Conservation (phyloP, 495 filamentous ascomycete species). For the Penicillium ucsense region DNA sequence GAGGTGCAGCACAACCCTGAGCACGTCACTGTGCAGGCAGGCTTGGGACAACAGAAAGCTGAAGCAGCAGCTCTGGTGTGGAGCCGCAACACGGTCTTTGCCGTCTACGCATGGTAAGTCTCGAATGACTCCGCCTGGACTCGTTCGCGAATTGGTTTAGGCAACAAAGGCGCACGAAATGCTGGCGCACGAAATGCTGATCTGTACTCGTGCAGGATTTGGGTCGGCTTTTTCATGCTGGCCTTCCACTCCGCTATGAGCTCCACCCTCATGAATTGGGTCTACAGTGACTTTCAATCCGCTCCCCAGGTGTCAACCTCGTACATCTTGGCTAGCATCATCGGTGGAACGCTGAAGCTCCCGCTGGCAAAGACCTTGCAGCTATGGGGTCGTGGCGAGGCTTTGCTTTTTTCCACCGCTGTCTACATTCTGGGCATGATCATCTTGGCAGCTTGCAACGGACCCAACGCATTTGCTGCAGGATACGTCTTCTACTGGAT, state of each 20-base stretch:
- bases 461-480: constrained; percentile 36
- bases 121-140: background rate
- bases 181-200: no score
- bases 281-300: constrained; percentile 23
- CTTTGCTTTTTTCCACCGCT: constrained; percentile 34
- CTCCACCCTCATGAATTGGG: constrained; percentile 26
- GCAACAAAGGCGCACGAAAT: no score
- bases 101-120: constrained; percentile 32
- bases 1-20: constrained; percentile 13
- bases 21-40: constrained; percentile 17
- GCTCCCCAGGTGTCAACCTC: constrained; percentile 31
- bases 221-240: constrained; percentile 35
- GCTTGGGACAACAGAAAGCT: constrained; percentile 29
- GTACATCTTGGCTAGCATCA: constrained; percentile 36
- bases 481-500: constrained; percentile 47
- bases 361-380: constrained; percentile 60
- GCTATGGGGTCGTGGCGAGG: constrained; percentile 51
- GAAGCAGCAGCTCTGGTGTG: constrained; percentile 37
- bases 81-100: constrained; percentile 21
- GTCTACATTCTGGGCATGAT: constrained; percentile 35
- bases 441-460: constrained; percentile 37
- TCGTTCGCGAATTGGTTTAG: no score
- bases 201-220: constrained; percentile 19
- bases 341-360: constrained; percentile 58
- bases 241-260: constrained; percentile 30